A percentile compares a stretch with the other conserved stretches of the same genome.
phyloP scores from a whole-genome alignment of 371 early-diverging fungal species.

The Mucor sp. region DNA sequence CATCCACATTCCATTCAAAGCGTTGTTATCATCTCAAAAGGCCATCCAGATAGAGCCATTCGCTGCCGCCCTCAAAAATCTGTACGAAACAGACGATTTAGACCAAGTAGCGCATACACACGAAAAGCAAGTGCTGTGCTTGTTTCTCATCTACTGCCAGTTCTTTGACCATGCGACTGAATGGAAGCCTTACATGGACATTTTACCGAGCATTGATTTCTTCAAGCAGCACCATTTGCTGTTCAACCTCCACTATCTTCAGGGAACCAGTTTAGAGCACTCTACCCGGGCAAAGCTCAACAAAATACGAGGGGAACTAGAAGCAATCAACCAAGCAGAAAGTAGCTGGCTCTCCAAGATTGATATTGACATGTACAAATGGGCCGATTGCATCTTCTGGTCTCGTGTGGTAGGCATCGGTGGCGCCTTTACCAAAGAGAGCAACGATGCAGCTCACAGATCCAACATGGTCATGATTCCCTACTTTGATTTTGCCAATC shows the following conservation, averaged over 20 bases:
- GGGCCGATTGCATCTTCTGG: slow-evolving; percentile 59
- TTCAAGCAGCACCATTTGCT: slow-evolving; percentile 25
- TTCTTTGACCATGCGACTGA: slow-evolving; percentile 20
- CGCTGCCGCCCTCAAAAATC: background rate
- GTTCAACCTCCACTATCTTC: slow-evolving; percentile 14
- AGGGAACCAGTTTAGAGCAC: slow-evolving; percentile 44
- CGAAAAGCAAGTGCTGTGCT: slow-evolving; percentile 30
- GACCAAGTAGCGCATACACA: background rate
- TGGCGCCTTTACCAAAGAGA: slow-evolving; percentile 12
- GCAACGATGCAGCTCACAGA: too few relatives aligned
- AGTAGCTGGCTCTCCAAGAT: slow-evolving; percentile 33
- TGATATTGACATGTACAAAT: slow-evolving; percentile 43
- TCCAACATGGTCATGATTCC: slow-evolving; percentile 40
- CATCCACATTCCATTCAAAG: slow-evolving; percentile 35
- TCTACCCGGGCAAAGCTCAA: slow-evolving; percentile 40
- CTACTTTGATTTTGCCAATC: slow-evolving; percentile 66
- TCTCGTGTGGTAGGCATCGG: slow-evolving; percentile 50
- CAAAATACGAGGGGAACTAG: slow-evolving; percentile 24
- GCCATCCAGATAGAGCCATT: slow-evolving; percentile 4
- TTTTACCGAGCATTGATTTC: slow-evolving; percentile 34
- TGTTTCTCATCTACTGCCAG: slow-evolving; percentile 50
- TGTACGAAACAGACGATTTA: background rate
- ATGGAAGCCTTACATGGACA: slow-evolving; percentile 52
- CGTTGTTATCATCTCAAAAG: slow-evolving; percentile 29
- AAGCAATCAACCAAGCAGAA: background rate